Percentiles rank a stretch among this genome's conserved stretches.
These are phyloP conservation scores for Brassica incana DNA, from an alignment of 345 rosid species.

Conservation along the genomic window DNA sequence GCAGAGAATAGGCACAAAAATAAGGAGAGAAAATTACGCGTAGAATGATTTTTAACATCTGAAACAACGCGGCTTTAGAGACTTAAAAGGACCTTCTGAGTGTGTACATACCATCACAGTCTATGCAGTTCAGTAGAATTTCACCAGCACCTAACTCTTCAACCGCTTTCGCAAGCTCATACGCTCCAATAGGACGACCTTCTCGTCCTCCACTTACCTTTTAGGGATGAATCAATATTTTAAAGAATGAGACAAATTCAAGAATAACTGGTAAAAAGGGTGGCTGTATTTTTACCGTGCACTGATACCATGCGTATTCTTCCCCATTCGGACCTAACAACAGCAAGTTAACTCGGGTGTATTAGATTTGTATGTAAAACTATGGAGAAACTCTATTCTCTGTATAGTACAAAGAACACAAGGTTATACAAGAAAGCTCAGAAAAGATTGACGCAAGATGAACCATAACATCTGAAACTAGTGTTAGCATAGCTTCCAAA, in stretches of 20 bases:
- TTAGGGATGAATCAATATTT: constrained; percentile 23
- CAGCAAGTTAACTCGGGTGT: constrained; percentile 2
- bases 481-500: background rate
- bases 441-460: background rate
- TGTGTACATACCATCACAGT: constrained; percentile 72
- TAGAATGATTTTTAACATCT: background rate
- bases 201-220: constrained; percentile 98
- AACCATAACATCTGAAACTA: constrained; percentile 11
- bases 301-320: constrained; percentile 98
- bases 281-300: constrained; percentile 63
- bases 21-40: background rate
- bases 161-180: constrained; percentile 94
- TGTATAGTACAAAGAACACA: background rate
- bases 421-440: background rate
- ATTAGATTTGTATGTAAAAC: constrained; percentile 7
- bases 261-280: background rate
- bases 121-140: constrained; percentile 87
- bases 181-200: constrained; percentile 94
- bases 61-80: background rate
- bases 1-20: background rate
- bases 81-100: background rate
- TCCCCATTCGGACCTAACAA: constrained; percentile 83
- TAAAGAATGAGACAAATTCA: constrained; percentile 3
- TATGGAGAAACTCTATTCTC: constrained; percentile 1
- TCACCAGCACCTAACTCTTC: constrained; percentile 98